Evolutionary conservation across 495 filamentous ascomycete genomes (phyloP).

Genomic region (Aspergillus mulundensis): DNA sequence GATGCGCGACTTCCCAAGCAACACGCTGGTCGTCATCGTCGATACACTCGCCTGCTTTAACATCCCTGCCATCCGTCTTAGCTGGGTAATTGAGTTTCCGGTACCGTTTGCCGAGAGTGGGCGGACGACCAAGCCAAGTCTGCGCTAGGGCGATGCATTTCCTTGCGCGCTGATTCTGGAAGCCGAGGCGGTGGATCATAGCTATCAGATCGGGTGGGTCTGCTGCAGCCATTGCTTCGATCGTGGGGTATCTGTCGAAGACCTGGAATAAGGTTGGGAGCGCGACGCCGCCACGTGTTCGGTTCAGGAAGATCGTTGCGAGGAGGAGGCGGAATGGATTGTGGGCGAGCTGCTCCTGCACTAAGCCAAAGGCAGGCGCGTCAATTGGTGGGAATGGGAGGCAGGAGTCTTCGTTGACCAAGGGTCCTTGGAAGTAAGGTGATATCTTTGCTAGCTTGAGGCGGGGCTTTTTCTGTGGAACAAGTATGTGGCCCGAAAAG

Average conservation of each 20-base stretch:
- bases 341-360: slow-evolving; percentile 73
- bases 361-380: slow-evolving; percentile 62
- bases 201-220: slow-evolving; percentile 51
- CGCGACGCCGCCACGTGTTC: slow-evolving; percentile 69
- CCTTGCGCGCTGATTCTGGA: slow-evolving; percentile 60
- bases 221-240: slow-evolving; percentile 59
- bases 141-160: slow-evolving; percentile 65
- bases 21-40: slow-evolving; percentile 39
- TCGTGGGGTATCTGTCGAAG: slow-evolving; percentile 63
- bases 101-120: slow-evolving; percentile 55
- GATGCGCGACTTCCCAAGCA: slow-evolving; percentile 82
- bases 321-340: slow-evolving; percentile 71
- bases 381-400: slow-evolving; percentile 69
- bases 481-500: not conserved
- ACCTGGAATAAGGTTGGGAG: slow-evolving; percentile 72
- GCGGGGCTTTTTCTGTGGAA: slow-evolving; percentile 16
- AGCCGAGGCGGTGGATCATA: slow-evolving; percentile 69
- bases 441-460: slow-evolving; percentile 36
- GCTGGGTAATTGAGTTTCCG: slow-evolving; percentile 66
- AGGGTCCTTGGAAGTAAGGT: slow-evolving; percentile 41
- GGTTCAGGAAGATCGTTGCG: slow-evolving; percentile 77
- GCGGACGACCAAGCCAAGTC: slow-evolving; percentile 64
- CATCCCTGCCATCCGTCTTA: slow-evolving; percentile 49
- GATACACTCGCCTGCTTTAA: slow-evolving; percentile 48
- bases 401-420: slow-evolving; percentile 52